Base-by-base conservation (phyloP, 2,329 filamentous ascomycete genomes). In the Periglandula ipomoeae region DNA sequence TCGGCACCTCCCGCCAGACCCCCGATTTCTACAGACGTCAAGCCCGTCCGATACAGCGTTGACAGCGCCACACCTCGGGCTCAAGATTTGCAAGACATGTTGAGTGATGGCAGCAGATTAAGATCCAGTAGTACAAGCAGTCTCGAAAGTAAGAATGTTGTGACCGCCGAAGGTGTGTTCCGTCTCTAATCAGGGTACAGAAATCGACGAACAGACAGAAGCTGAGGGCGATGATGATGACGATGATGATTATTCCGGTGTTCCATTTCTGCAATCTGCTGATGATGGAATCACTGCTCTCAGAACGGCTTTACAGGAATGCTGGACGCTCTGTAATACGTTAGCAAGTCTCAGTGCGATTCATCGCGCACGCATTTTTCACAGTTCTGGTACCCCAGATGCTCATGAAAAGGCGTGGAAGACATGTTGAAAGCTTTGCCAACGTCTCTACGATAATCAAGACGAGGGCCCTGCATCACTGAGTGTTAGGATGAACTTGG, bases 241-340 rank as follows among this genome's bases (percentile, higher is more conserved):
- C 52, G 72, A 78, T 44, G 71, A 75, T 27, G 66, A 70, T 5
- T 49, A 51, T 5, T 75, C 75, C 38, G 66, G 68, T 44, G 66
- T 66, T 8, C 67, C 68, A 27, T 65, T 62, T 15, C 61, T 65
- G 32, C 65, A 63, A 37, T 67, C 63, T 49, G 72, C 77, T n/a
- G 72, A 80, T 48, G 72, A 74, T 45, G 84, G 89, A 58, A 71
- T 87, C 22, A 71, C 68, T 23, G 84, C 85, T 7, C 70, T 95
- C n/a, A 81, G 80, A 53, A 81, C 80, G 26, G 88, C 89, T 2
- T 73, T 96, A 15, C 81, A 85, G 53, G 88, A 95, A 69, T 95
- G 89, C 66, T 96, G 90, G 90, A 94, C 85, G 0, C 71, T 96
- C 13, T 96, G 90, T 70, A 96, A 95, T 61, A 95, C 89, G 0